These are phyloP conservation scores for Sesbania bispinosa DNA, from an alignment of 306 rosid genomes.

Conservation along the genomic window DNA sequence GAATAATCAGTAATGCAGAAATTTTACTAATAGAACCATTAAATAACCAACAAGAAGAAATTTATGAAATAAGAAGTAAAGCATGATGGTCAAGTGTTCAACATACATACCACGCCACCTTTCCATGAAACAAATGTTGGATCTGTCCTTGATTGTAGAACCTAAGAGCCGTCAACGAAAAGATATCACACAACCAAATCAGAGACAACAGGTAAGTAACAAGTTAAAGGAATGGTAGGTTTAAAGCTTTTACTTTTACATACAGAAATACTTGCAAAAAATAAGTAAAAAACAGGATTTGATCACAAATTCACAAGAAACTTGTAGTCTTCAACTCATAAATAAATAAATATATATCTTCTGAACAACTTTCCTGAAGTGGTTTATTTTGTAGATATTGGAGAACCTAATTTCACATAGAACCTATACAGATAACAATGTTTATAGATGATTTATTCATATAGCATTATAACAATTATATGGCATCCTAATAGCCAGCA, in stretches of 20 bases:
- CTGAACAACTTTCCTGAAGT: no score
- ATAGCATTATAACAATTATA: neutral
- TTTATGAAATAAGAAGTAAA: neutral
- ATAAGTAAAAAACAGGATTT: neutral
- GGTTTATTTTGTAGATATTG: no score
- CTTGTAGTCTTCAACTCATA: neutral
- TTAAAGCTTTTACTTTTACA: neutral
- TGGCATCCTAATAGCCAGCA: neutral
- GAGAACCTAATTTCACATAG: neutral
- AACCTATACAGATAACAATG: neutral
- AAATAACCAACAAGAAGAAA: slow-evolving; percentile 4
- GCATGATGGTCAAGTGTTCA: neutral
- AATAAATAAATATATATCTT: neutral
- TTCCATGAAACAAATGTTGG: slow-evolving; percentile 79
- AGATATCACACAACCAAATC: neutral
- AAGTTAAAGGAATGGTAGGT: neutral
- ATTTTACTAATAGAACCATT: neutral
- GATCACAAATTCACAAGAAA: neutral
- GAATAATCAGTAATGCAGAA: neutral
- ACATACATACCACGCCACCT: slow-evolving; percentile 99
- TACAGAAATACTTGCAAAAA: neutral
- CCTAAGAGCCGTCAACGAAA: slow-evolving; percentile 41
- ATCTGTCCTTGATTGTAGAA: slow-evolving; percentile 78
- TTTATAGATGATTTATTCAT: neutral
- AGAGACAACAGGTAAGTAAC: neutral